Base-by-base conservation (phyloP, 306 rosid genomes). In the Fragaria vesca region DNA sequence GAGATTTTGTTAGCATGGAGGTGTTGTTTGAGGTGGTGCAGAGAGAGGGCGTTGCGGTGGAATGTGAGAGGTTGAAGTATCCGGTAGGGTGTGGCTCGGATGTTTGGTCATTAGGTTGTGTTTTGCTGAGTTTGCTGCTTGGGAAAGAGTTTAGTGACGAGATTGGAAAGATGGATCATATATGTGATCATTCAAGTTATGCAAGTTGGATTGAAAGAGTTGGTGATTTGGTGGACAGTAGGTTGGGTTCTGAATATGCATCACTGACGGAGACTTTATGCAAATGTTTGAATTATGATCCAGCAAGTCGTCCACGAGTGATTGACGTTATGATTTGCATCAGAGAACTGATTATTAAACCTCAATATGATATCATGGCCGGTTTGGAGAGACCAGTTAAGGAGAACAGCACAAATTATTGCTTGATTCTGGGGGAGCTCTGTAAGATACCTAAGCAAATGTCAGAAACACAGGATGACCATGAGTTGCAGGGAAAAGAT, bases 101-200 rank as follows among this genome's bases (percentile, higher is more conserved):
- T 86, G 85, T 87, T 55, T 94, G 97, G 97, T 87, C 95, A 62
- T 79, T 89, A 79, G 94, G 87, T 76, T 88, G 90, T 82, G 84
- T 89, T 26, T 74, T 94, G 76, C 65, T 90, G 68, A 78, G 74
- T 76, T 82, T 90, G 79, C 84, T 94, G 26, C 51, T 88, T 74
- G 92, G 98, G 65, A 68, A 86, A 71, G 82, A 46, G 16, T 79
- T 90, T 79, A 81, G 83, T 32, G 82, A 17, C 54, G 73, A 70
- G 81, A 69, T 79, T 57, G 66, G 65, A 26, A 86, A 78, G 72
- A 83, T 72, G 72, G 85, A 79, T 78, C 30, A 50, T 58, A 74
- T 73, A 45, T 11, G 75, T 83, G 90, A 90, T 43, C 66, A 69
- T 65, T 84, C 72, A 34, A 79, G 73, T 66, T 83, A 90, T 61